Evolutionary conservation across 345 rosid species (phyloP), one percentile per base, ranked within the genome.

Genomic region (Populus pruinosa): DNA sequence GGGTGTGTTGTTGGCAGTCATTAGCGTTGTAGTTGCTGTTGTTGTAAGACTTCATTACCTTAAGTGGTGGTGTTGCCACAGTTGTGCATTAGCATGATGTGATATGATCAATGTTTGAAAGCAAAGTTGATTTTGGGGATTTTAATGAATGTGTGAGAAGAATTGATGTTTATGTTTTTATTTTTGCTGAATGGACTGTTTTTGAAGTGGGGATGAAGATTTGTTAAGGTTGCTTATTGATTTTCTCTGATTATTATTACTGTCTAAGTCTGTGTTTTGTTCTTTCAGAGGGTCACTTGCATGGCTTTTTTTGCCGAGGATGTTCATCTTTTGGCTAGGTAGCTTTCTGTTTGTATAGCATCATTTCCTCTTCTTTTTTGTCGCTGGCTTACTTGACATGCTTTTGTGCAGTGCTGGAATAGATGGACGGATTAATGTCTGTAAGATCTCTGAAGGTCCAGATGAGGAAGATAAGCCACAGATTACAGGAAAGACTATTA

Each of bases 311-410:
- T 91, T 78, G 94, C 94, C 2, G 92, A 91, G 81, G 90, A 93
- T 90, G 98, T 92, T 81, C 92, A 95, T 85, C 89, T 93, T 71
- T 83, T 95, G 85, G 98, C 97, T 55, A 93, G 98, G 98, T 93
- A 85, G 21, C 66, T 61, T 70, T 71, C 68, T 78, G 20, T 78
- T 56, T 72, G 68, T n/a, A 36, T 67, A 39, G 20, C 35, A 20
- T 67, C 6, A 56, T 67, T 74, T 43, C 55, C 21, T 31, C 39
- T 47, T 77, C 35, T 63, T 77, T 29, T 77, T 64, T 69, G 35
- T 8, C 23, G 27, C 25, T 33, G 9, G 35, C 11, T 77, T 31
- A 29, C 16, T 27, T 78, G 49, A 72, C 72, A 18, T 50, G 69
- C 43, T 71, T 65, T 38, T 66, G 31, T 73, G 75, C 93, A 91